phyloP scores from a whole-genome alignment of 129 eudicot species.

The Arctium lappa region DNA sequence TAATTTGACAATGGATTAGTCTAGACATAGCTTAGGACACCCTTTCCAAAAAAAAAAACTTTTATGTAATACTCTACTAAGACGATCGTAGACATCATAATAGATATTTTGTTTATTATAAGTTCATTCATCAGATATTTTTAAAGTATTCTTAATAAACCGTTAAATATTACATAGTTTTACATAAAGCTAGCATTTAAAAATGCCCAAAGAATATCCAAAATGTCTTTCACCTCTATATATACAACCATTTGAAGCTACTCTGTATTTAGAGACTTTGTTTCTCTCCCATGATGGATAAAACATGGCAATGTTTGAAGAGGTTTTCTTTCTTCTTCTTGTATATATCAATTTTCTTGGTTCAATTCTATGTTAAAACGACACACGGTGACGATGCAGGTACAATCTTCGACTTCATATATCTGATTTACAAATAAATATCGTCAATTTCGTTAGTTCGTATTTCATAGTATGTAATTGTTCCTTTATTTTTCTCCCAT shows the following conservation, averaged over 20 bases:
- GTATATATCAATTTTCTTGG: constrained; percentile 29
- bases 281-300: constrained; percentile 29
- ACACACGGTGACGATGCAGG: constrained; percentile 32
- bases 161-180: background rate
- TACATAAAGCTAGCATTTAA: background rate
- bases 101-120: background rate
- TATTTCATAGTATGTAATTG: background rate
- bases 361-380: constrained; percentile 22
- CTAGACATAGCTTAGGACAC: no score
- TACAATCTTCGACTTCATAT: constrained; percentile 7
- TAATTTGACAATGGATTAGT: no score
- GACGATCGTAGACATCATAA: background rate
- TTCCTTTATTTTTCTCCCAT: background rate
- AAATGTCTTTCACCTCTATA: constrained; percentile 18
- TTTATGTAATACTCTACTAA: no score
- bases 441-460: background rate
- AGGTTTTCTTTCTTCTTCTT: constrained; percentile 18
- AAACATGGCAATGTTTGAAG: constrained; percentile 30
- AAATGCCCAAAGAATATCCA: constrained; percentile 24
- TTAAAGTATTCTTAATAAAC: background rate
- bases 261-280: background rate
- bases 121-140: background rate
- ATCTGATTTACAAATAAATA: background rate
- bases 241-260: constrained; percentile 14
- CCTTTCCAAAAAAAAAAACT: no score